phyloP scores from a whole-genome alignment of 208 protist species.

The Acanthamoeba healyi region DNA sequence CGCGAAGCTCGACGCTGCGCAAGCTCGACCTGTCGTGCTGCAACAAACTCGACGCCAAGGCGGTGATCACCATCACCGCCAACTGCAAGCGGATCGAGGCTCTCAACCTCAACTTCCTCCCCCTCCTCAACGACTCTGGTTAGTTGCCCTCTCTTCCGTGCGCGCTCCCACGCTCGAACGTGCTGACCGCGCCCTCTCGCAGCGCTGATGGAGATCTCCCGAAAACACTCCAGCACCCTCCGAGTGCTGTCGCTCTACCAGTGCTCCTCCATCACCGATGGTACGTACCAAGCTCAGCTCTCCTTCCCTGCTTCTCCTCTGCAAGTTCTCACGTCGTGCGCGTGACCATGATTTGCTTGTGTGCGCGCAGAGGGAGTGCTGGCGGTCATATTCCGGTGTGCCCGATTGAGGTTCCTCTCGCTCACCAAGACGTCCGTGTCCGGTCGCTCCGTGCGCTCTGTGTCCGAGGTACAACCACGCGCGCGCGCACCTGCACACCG shows the following conservation, averaged over 20 bases:
- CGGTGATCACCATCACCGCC: background rate
- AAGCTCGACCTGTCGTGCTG: background rate
- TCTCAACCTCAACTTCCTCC: constrained; percentile 8
- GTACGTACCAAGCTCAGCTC: background rate
- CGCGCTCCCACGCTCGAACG: too few relatives aligned
- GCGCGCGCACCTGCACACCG: too few relatives aligned
- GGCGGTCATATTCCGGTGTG: constrained; percentile 17
- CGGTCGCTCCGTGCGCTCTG: background rate
- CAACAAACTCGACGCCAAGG: background rate
- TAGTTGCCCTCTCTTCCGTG: too few relatives aligned
- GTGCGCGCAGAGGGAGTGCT: background rate
- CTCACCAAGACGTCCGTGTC: constrained; percentile 13
- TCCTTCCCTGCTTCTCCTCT: too few relatives aligned
- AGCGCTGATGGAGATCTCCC: constrained; percentile 30
- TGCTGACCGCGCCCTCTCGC: too few relatives aligned
- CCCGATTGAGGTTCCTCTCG: background rate
- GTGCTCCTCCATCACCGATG: constrained; percentile 8
- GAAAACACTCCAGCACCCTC: background rate
- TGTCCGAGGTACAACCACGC: constrained; percentile 40
- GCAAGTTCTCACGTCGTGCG: too few relatives aligned
- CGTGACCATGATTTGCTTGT: too few relatives aligned
- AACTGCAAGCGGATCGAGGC: background rate
- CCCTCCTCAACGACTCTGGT: background rate
- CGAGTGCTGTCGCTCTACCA: constrained; percentile 20
- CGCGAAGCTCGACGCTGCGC: background rate